These are phyloP conservation scores for Medicago lupulina DNA, from an alignment of 306 rosid species.

Conservation along the genomic window DNA sequence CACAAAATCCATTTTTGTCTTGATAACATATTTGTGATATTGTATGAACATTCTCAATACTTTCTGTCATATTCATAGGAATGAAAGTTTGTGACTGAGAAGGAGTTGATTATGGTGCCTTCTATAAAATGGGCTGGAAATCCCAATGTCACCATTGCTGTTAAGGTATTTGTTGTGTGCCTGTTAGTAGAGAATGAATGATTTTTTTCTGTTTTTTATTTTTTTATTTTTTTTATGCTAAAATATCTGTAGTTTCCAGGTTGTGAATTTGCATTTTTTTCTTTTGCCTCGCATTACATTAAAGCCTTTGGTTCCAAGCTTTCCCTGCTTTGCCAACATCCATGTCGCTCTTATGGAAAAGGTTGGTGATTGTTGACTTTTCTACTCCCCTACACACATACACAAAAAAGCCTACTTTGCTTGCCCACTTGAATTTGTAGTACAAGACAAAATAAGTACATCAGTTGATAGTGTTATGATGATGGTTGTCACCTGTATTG, in stretches of 20 bases:
- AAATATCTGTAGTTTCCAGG: conserved; percentile 55
- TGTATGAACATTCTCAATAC: conserved; percentile 4
- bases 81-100: conserved; percentile 56
- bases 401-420: no score
- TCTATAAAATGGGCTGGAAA: conserved; percentile 94
- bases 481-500: no score
- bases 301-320: conserved; percentile 96
- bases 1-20: conserved; percentile 12
- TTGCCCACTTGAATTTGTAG: no score
- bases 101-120: conserved; percentile 95
- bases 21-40: conserved; percentile 15
- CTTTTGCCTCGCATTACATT: conserved; percentile 79
- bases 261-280: conserved; percentile 83
- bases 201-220: no score
- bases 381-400: no score
- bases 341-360: conserved; percentile 88
- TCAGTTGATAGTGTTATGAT: no score
- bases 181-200: conserved; percentile 12
- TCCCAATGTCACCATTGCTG: conserved; percentile 76
- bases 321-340: conserved; percentile 93
- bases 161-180: conserved; percentile 60
- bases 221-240: conserved; percentile 11
- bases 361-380: conserved; percentile 59
- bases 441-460: no score
- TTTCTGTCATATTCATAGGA: conserved; percentile 14